A percentile compares a stretch with the other conserved stretches of the same genome.
Conservation (phyloP, 805 yeast species). For the Clavispora fructus region DNA sequence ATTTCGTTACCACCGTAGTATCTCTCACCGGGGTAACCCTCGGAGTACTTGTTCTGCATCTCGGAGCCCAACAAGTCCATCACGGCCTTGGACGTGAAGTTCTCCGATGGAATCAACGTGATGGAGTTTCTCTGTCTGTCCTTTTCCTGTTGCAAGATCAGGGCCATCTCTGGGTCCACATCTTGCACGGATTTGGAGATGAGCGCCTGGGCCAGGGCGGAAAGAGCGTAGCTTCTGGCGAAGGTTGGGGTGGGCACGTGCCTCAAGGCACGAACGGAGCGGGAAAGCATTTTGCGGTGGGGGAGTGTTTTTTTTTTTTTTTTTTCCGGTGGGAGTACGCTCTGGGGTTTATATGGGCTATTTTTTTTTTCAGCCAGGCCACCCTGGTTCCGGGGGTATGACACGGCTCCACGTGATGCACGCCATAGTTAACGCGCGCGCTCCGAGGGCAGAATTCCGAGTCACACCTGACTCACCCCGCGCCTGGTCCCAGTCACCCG, state of each 20-base stretch:
- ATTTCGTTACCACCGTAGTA: constrained; percentile 97
- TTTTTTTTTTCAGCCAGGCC: constrained; percentile 1
- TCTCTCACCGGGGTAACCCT: constrained; percentile 97
- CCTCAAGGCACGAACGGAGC: constrained; percentile 24
- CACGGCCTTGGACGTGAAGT: constrained; percentile 92
- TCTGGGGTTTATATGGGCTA: background rate
- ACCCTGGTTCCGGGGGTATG: background rate
- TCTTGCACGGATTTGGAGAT: constrained; percentile 58
- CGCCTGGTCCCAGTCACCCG: background rate
- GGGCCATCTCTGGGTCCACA: constrained; percentile 81
- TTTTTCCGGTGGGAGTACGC: background rate
- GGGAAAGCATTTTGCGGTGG: constrained; percentile 22
- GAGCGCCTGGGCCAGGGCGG: constrained; percentile 59
- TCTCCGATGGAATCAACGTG: constrained; percentile 91
- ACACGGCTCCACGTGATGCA: background rate
- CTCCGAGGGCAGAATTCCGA: background rate
- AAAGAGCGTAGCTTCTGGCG: constrained; percentile 52
- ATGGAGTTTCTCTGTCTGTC: constrained; percentile 87
- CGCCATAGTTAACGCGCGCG: background rate
- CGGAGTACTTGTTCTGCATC: constrained; percentile 97
- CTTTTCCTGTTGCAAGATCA: constrained; percentile 70
- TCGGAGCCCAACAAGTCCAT: constrained; percentile 93
- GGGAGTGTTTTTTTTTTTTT: background rate
- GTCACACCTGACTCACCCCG: background rate
- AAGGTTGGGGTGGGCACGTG: constrained; percentile 10